Evolutionary conservation across 2,329 filamentous ascomycete genomes (phyloP), one percentile per base, ranked within the genome.

Genomic region (Microcera coccophila): DNA sequence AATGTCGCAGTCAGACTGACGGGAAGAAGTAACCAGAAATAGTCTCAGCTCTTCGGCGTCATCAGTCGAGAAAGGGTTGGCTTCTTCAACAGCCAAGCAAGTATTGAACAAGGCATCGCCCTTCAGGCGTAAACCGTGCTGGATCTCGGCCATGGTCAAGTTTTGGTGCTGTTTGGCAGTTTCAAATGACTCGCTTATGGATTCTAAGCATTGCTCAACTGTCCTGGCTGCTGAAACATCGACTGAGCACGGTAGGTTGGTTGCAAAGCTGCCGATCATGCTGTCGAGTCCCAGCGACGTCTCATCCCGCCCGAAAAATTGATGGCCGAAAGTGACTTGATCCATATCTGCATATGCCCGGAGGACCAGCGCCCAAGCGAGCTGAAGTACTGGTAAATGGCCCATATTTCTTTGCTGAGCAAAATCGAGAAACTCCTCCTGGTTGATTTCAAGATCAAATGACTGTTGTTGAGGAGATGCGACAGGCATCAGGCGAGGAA

Each of bases 301-400:
- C 5, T 70, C 64, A 14, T 73, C 69, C 4, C 75, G 64, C 1
- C 72, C 73, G 0, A 63, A 58, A 3, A 71, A 67, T 24, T 71
- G 68, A 43, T 69, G 75, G 1, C 79, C 80, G 48, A 83, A 82
- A 28, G 73, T 70, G 7, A 81, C 71, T 10, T 71, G 68, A 17
- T 74, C 66, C 14, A 67, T 67, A 2, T 75, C 75, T 3, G 76
- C 70, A 49, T 79, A 82, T 1, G 71, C 67, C 2, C 76, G 72
- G 0, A 82, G 63, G 0, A 81, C 67, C 16, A 84, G 63, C 0
- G 71, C 76, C 79, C 79, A 84, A 0, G 79, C 78, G n/a, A 79
- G 69, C 18, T 76, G 72, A 4, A 83, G 64, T 3, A 81, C 64
- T 0, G 75, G 71, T 0, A 74, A 69, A 1, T 73, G 60, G 0